Conservation (phyloP, 352 stramenopile species). For the Aphanomyces astaci region DNA sequence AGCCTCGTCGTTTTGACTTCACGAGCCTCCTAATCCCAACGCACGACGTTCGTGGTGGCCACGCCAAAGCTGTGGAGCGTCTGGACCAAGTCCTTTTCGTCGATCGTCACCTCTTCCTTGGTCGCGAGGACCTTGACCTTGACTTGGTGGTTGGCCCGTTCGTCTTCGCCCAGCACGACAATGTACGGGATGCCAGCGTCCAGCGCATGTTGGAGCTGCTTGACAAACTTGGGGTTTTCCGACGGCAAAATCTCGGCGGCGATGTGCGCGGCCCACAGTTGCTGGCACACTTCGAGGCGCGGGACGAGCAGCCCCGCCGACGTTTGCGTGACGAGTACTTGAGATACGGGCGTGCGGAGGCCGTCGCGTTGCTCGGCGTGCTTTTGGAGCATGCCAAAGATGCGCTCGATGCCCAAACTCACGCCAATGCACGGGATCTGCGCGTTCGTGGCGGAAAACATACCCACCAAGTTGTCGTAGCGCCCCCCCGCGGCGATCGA, state of each 20-base stretch:
- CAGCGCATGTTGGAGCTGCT: conserved; percentile 94
- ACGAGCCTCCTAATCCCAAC: background rate
- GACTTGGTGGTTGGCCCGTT: conserved; percentile 88
- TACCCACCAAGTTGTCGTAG: conserved; percentile 98
- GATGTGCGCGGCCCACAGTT: conserved; percentile 88
- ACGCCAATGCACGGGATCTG: conserved; percentile 97
- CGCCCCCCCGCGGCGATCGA: conserved; percentile 95
- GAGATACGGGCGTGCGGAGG: conserved; percentile 37
- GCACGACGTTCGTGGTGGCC: conserved; percentile 39
- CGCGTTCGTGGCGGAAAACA: conserved; percentile 92
- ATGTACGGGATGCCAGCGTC: conserved; percentile 94
- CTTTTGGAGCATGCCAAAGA: conserved; percentile 97
- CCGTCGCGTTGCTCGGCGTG: conserved; percentile 64
- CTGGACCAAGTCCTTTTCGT: conserved; percentile 59
- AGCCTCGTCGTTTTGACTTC: background rate
- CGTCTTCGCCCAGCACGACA: conserved; percentile 95
- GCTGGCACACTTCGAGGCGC: conserved; percentile 68
- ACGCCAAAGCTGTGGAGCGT: conserved; percentile 66
- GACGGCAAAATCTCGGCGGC: conserved; percentile 93
- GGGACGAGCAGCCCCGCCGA: conserved; percentile 53
- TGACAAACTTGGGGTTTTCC: conserved; percentile 96
- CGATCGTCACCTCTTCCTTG: conserved; percentile 84
- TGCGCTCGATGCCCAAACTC: conserved; percentile 97
- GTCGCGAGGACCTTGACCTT: conserved; percentile 96
- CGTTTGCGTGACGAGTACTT: conserved; percentile 93